phyloP scores from a whole-genome alignment of 2,329 filamentous ascomycete genomes.

The Fusarium praegraminearum region DNA sequence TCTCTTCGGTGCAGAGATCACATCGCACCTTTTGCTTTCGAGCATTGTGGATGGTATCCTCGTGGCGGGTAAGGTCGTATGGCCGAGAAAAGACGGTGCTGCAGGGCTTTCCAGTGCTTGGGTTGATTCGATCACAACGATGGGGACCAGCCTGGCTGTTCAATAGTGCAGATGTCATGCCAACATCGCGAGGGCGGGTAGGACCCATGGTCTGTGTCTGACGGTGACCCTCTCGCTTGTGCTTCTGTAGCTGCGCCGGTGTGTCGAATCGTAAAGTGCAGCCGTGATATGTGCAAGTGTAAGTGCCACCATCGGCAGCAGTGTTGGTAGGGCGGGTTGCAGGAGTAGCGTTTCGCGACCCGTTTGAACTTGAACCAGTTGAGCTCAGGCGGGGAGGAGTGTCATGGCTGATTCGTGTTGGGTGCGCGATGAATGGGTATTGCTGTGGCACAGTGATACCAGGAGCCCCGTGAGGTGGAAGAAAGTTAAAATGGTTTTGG shows the following conservation, averaged over 20 bases:
- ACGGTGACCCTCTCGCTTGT: conserved; percentile 93
- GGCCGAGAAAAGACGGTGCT: conserved; percentile 94
- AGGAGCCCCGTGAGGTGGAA: conserved; percentile 54
- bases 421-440: conserved; percentile 62
- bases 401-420: conserved; percentile 50
- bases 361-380: conserved; percentile 55
- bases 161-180: conserved; percentile 67
- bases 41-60: conserved; percentile 96
- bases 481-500: conserved; percentile 48
- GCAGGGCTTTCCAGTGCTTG: conserved; percentile 93
- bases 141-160: conserved; percentile 95
- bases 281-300: conserved; percentile 95
- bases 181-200: conserved; percentile 49
- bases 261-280: conserved; percentile 91
- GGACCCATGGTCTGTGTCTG: conserved; percentile 67
- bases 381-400: conserved; percentile 58
- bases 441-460: conserved; percentile 62
- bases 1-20: conserved; percentile 92
- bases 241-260: conserved; percentile 87
- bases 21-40: conserved; percentile 96
- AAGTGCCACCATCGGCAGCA: conserved; percentile 84
- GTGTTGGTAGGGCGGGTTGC: conserved; percentile 68
- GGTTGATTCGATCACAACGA: conserved; percentile 92
- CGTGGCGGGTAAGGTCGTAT: conserved; percentile 95
- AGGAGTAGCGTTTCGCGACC: conserved; percentile 51